Evolutionary conservation across 2,329 filamentous ascomycete genomes (phyloP).

Genomic region (Colletotrichum cuscutae): DNA sequence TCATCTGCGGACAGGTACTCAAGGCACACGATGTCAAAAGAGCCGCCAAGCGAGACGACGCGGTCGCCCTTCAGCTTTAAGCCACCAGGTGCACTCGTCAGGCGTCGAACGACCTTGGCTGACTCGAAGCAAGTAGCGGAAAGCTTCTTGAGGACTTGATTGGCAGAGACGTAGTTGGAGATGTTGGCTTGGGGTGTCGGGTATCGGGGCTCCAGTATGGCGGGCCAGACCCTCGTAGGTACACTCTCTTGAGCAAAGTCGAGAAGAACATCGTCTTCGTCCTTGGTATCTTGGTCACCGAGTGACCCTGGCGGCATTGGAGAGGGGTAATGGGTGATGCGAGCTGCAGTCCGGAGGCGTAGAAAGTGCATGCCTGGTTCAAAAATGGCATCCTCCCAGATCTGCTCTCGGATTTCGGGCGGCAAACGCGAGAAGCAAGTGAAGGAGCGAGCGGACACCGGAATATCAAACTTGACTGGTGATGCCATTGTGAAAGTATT

Average conservation of each 20-base stretch:
- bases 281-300: slow-evolving; percentile 28
- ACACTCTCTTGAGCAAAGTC: slow-evolving; percentile 38
- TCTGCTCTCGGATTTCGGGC: slow-evolving; percentile 46
- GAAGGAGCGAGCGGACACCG: slow-evolving; percentile 44
- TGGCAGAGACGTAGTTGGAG: slow-evolving; percentile 44
- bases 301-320: not conserved
- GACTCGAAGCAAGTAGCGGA: slow-evolving; percentile 30
- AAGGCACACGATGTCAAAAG: slow-evolving; percentile 45
- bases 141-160: slow-evolving; percentile 33
- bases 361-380: slow-evolving; percentile 50
- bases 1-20: slow-evolving; percentile 46
- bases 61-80: slow-evolving; percentile 41
- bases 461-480: slow-evolving; percentile 45
- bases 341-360: slow-evolving; percentile 14
- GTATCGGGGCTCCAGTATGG: slow-evolving; percentile 40
- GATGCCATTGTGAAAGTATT: slow-evolving; percentile 1
- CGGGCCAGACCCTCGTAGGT: slow-evolving; percentile 32
- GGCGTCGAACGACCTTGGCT: slow-evolving; percentile 2
- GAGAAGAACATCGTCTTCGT: slow-evolving; percentile 36
- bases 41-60: slow-evolving; percentile 43
- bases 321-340: not conserved
- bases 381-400: slow-evolving; percentile 45
- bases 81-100: slow-evolving; percentile 27
- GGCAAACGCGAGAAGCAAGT: slow-evolving; percentile 45
- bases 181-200: slow-evolving; percentile 44